Percentiles rank a stretch among this genome's conserved stretches.
Conservation (phyloP, 1,139 yeast species). For the Yamadazyma atmosphaerica region DNA sequence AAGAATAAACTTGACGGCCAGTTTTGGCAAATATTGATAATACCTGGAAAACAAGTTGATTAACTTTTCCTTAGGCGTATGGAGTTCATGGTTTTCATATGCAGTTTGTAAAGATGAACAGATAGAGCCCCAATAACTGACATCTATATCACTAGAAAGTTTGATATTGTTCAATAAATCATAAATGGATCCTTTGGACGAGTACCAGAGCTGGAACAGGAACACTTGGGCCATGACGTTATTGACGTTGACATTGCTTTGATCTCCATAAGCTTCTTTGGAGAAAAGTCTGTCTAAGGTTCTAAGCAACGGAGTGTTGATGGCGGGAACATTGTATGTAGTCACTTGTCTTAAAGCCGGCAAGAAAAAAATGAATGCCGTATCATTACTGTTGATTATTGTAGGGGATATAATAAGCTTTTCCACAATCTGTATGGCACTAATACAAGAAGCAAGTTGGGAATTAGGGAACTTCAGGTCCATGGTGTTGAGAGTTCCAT, state of each 20-base stretch:
- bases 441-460: slow-evolving; percentile 42
- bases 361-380: slow-evolving; percentile 24
- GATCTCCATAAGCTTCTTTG: slow-evolving; percentile 19
- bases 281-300: slow-evolving; percentile 36
- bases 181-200: slow-evolving; percentile 43
- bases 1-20: slow-evolving; percentile 41
- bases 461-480: slow-evolving; percentile 9
- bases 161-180: slow-evolving; percentile 26
- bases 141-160: slow-evolving; percentile 32
- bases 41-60: slow-evolving; percentile 44
- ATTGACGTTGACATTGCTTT: slow-evolving; percentile 9
- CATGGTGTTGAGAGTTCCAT: slow-evolving; percentile 11
- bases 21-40: slow-evolving; percentile 35
- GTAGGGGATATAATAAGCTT: slow-evolving; percentile 20
- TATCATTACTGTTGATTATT: slow-evolving; percentile 19
- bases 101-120: slow-evolving; percentile 36
- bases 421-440: slow-evolving; percentile 43
- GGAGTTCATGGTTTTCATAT: slow-evolving; percentile 36
- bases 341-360: slow-evolving; percentile 24
- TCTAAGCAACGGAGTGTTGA: slow-evolving; percentile 34
- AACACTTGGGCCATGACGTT: slow-evolving; percentile 18
- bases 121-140: slow-evolving; percentile 33
- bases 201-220: slow-evolving; percentile 53
- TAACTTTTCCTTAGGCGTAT: slow-evolving; percentile 47
- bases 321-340: slow-evolving; percentile 27